A percentile compares a stretch with the other conserved stretches of the same genome.
These are phyloP conservation scores for Pyrenophora seminiperda DNA, from an alignment of 2,329 filamentous ascomycete species.

Conservation along the genomic window DNA sequence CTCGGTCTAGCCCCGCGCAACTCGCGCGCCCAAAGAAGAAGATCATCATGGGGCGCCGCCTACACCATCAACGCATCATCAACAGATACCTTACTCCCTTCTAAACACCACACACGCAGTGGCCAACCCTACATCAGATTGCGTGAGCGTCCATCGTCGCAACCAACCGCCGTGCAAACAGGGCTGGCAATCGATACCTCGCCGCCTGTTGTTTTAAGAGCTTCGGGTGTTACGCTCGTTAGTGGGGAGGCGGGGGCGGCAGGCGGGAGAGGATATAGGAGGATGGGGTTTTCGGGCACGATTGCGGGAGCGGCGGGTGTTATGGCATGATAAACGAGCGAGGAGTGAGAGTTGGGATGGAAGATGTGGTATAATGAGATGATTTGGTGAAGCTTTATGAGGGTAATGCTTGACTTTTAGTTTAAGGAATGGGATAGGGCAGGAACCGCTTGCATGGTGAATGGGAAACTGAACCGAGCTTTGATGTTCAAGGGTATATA, in stretches of 20 bases:
- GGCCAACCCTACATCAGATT: too few species aligned
- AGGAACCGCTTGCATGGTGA: too few species aligned
- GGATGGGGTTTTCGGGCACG: conserved; percentile 24
- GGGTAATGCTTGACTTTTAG: not conserved
- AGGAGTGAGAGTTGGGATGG: too few species aligned
- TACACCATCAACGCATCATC: conserved; percentile 21
- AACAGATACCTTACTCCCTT: conserved; percentile 12
- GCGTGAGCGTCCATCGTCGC: not conserved
- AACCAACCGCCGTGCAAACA: not conserved
- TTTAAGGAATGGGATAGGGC: not conserved
- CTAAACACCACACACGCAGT: not conserved
- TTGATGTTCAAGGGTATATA: too few species aligned
- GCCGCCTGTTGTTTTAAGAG: not conserved
- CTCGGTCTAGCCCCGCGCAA: conserved; percentile 5
- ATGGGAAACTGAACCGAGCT: too few species aligned
- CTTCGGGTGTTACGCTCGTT: conserved; percentile 4
- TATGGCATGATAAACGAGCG: conserved; percentile 15
- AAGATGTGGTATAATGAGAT: too few species aligned
- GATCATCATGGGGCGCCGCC: conserved; percentile 18
- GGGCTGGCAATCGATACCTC: conserved; percentile 5
- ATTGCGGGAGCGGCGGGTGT: conserved; percentile 27
- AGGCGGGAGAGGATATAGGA: conserved; percentile 7
- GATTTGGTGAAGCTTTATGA: not conserved
- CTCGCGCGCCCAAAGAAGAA: conserved; percentile 14
- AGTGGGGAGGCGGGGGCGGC: not conserved